Percentiles rank a stretch among this genome's conserved stretches.
Evolutionary conservation across 2,329 filamentous ascomycete genomes (phyloP).

Genomic region (Beauveria brongniartii): DNA sequence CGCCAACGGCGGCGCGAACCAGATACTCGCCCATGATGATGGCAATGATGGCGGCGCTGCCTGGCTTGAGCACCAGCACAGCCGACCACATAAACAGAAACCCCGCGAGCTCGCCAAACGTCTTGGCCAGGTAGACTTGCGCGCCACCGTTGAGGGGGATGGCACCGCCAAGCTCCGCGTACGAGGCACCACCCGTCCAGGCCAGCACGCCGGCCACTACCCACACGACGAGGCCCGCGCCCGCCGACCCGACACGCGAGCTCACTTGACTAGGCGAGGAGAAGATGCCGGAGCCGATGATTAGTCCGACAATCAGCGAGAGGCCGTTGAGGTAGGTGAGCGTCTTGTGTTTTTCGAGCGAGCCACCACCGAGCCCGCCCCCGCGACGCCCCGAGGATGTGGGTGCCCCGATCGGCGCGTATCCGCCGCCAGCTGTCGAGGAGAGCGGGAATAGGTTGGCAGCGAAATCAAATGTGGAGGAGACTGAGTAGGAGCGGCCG

Average conservation of each 20-base stretch:
- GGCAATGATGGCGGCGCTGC: slow-evolving; percentile 84
- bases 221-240: slow-evolving; percentile 88
- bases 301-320: slow-evolving; percentile 81
- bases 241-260: slow-evolving; percentile 81
- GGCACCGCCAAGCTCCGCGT: slow-evolving; percentile 89
- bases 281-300: slow-evolving; percentile 96
- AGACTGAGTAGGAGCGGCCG: slow-evolving; percentile 74
- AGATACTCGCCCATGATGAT: slow-evolving; percentile 98
- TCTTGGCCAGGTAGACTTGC: slow-evolving; percentile 91
- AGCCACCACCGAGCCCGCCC: slow-evolving; percentile 59
- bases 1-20: slow-evolving; percentile 77
- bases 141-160: slow-evolving; percentile 93
- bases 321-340: slow-evolving; percentile 91
- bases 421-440: slow-evolving; percentile 62
- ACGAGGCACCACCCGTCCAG: slow-evolving; percentile 93
- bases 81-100: slow-evolving; percentile 97
- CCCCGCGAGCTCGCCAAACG: slow-evolving; percentile 85
- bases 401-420: slow-evolving; percentile 78
- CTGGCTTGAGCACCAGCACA: slow-evolving; percentile 88
- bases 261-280: slow-evolving; percentile 91
- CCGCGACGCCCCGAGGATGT: slow-evolving; percentile 44
- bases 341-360: slow-evolving; percentile 89
- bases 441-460: slow-evolving; percentile 87
- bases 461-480: slow-evolving; percentile 93
- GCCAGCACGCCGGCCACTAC: slow-evolving; percentile 81